These are phyloP conservation scores for Penicillium arizonense DNA, from an alignment of 495 filamentous ascomycete genomes.

Conservation along the genomic window DNA sequence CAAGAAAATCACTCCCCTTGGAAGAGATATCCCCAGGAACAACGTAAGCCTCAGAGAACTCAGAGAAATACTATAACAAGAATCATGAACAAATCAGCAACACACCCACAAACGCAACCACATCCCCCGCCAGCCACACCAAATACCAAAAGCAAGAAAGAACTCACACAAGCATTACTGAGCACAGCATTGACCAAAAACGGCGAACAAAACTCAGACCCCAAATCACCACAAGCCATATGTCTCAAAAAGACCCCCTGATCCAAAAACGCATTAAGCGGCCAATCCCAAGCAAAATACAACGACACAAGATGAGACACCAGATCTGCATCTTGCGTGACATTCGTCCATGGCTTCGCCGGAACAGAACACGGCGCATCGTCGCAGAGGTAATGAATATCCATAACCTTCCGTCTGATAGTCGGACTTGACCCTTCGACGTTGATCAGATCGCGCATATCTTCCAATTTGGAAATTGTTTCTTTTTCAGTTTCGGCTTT, in stretches of 20 bases:
- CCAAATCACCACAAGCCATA: slow-evolving; percentile 33
- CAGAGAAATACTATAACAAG: slow-evolving; percentile 39
- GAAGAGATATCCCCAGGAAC: slow-evolving; percentile 41
- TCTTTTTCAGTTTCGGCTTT: slow-evolving; percentile 1
- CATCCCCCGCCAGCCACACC: not conserved
- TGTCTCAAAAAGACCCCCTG: slow-evolving; percentile 47
- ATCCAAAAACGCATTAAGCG: slow-evolving; percentile 49
- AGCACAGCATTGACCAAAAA: slow-evolving; percentile 56
- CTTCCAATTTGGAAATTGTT: slow-evolving; percentile 27
- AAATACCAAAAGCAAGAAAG: not conserved
- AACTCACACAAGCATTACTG: slow-evolving; percentile 47
- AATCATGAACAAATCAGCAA: not conserved
- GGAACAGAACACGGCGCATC: slow-evolving; percentile 41
- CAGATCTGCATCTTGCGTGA: slow-evolving; percentile 48
- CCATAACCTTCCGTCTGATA: slow-evolving; percentile 46
- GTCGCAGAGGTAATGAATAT: slow-evolving; percentile 45
- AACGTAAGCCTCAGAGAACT: slow-evolving; percentile 45
- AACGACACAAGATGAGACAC: slow-evolving; percentile 53
- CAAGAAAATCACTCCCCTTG: slow-evolving; percentile 42
- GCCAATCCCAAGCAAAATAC: slow-evolving; percentile 57
- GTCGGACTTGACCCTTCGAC: slow-evolving; percentile 34
- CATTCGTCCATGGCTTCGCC: slow-evolving; percentile 50
- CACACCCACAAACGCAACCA: not conserved
- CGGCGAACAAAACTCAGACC: slow-evolving; percentile 47
- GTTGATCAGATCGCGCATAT: slow-evolving; percentile 28